Base-by-base conservation (phyloP, 176 grass and related monocot genomes). In the Bonia amplexicaulis region DNA sequence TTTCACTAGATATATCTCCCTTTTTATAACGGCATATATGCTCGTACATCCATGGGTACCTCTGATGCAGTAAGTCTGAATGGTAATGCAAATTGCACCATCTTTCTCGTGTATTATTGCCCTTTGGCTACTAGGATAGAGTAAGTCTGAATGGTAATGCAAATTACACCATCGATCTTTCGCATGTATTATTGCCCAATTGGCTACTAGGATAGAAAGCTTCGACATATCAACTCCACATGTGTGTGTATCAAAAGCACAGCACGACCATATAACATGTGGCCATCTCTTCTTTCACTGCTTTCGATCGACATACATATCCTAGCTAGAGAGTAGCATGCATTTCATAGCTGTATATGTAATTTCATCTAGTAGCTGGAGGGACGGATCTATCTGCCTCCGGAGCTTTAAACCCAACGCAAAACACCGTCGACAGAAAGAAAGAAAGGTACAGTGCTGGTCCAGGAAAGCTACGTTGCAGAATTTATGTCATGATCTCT, bases 251-350 rank as follows among this genome's bases (percentile, higher is more conserved):
- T 12, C 13, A 14, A 80, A 80, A 35, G 33, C 33, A 35, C 33
- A 67, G 46, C 12, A 17, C 31, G 7, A 49, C 42, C 70, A 48
- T 74, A 33, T 27, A 6, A 48, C 10, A 66, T 51, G 76, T 22
- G 58, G 63, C 6, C 1, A 22, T 82, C 14, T 60, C 29, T 31
- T 55, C 16, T 14, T 15, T 58, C 22, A 9, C 35, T 44, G 12
- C 73, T 78, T 85, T 85, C 35, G 51, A 47, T 77, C 22, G 39
- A 58, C 73, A 77, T 45, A 69, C 64, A 59, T 25, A 77, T 67
- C 61, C 37, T 48, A 9, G 8, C 37, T 48, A 9, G 8, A 52
- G 57, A 64, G 53, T 1, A 40, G 29, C 29, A 25, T 66, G 27
- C 48, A 54, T 84, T 53, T 51, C 25, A 35, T 35, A 35, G 13